Evolutionary conservation across 768 basidiomycete species (phyloP).

Genomic region (Coprinellus micaceus): DNA sequence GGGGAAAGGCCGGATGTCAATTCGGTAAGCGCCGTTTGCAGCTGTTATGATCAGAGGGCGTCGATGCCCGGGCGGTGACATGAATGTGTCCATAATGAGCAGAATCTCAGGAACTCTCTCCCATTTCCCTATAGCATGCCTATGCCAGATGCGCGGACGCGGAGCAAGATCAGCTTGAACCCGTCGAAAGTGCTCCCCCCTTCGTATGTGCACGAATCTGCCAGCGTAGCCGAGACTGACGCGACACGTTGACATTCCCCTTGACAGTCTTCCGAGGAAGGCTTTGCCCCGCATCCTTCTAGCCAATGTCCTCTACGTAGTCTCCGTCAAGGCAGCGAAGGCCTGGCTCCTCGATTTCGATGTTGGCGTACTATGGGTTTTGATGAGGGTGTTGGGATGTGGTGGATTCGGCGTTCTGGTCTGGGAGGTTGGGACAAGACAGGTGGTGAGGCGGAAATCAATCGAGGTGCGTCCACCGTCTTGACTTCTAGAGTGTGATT

Average conservation of each 20-base stretch:
- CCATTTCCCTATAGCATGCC: slow-evolving; percentile 40
- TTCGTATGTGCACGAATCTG: slow-evolving; percentile 39
- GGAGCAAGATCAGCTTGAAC: slow-evolving; percentile 60
- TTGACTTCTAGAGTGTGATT: slow-evolving; percentile 4
- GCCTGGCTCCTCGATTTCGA: slow-evolving; percentile 64
- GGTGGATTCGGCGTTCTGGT: slow-evolving; percentile 63
- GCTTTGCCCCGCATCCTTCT: slow-evolving; percentile 54
- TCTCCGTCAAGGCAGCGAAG: slow-evolving; percentile 60
- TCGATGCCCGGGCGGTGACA: not conserved
- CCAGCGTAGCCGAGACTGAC: slow-evolving; percentile 7
- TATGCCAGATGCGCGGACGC: slow-evolving; percentile 63
- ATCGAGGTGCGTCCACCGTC: slow-evolving; percentile 50
- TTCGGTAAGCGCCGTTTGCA: not conserved
- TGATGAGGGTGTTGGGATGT: slow-evolving; percentile 68
- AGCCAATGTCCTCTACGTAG: slow-evolving; percentile 61
- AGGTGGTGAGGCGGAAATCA: slow-evolving; percentile 48
- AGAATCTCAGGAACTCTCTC: not conserved
- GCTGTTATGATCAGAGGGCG: not conserved
- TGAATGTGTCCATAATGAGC: not conserved
- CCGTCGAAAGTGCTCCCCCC: slow-evolving; percentile 51
- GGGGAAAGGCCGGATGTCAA: too few species aligned
- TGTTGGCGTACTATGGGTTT: slow-evolving; percentile 72
- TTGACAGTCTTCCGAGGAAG: slow-evolving; percentile 46
- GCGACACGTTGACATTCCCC: slow-evolving; percentile 16
- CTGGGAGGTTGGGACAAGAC: slow-evolving; percentile 56